Conservation (phyloP, 2,329 filamentous ascomycete species). For the Epichloe sibirici region DNA sequence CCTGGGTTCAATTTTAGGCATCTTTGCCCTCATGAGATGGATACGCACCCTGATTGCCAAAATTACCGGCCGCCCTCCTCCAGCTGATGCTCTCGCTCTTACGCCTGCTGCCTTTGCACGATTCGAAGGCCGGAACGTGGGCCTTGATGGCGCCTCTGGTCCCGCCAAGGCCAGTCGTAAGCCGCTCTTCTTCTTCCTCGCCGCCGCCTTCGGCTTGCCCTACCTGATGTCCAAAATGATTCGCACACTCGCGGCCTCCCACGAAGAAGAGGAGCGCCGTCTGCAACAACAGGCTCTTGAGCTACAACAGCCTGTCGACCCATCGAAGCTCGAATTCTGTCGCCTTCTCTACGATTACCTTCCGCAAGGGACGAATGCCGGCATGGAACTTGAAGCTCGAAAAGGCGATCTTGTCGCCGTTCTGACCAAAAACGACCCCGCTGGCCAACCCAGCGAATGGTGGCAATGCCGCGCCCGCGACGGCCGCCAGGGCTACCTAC, state of each 20-base stretch:
- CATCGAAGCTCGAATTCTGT: constrained; percentile 90
- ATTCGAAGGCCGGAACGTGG: constrained; percentile 59
- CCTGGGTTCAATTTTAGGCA: constrained; percentile 83
- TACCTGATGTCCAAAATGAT: constrained; percentile 98
- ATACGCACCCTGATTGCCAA: constrained; percentile 84
- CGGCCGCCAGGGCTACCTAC: constrained; percentile 82
- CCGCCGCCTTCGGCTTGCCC: constrained; percentile 87
- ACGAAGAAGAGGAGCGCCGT: constrained; percentile 67
- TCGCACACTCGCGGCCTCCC: constrained; percentile 65
- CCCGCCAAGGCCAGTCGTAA: constrained; percentile 76
- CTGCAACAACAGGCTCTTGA: constrained; percentile 40
- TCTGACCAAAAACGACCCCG: constrained; percentile 80
- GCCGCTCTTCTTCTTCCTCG: constrained; percentile 88
- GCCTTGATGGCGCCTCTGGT: constrained; percentile 50
- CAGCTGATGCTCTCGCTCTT: constrained; percentile 73
- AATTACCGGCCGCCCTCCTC: constrained; percentile 79
- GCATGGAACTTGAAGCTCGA: constrained; percentile 78
- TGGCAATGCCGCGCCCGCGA: constrained; percentile 90
- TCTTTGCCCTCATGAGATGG: constrained; percentile 94
- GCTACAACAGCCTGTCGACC: constrained; percentile 54
- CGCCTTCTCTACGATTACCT: constrained; percentile 89
- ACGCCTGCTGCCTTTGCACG: constrained; percentile 84
- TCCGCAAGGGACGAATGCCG: constrained; percentile 51
- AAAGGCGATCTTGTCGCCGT: constrained; percentile 95
- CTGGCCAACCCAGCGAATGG: constrained; percentile 90